Base-by-base conservation (phyloP, 139 green algal genomes). In the Pleodorina starrii region DNA sequence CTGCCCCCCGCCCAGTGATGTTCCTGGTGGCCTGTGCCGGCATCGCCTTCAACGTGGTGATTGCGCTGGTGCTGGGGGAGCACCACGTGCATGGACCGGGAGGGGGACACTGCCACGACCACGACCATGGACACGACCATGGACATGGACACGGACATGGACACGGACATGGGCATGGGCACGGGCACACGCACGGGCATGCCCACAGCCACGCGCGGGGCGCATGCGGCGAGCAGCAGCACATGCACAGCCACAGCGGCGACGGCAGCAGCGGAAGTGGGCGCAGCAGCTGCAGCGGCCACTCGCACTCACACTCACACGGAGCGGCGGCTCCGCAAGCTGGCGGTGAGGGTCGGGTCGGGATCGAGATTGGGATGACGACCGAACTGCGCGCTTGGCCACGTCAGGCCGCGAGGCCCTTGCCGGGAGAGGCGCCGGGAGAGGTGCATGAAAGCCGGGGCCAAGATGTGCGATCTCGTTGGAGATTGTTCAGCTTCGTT, bases 1-100 rank as follows among this genome's bases (percentile, higher is more conserved):
- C 44, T 16, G 6, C 59, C 12, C 66, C 1, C 42, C 32, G 23
- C 69, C 51, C 92, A 94, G 93, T 98, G 23, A 99, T 99, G 97
- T 98, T 97, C 88, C 94, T 97, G 78, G 89, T 99, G 0, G 95
- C 97, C 0, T 27, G 90, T 25, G 94, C 94, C 2, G 97, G 97
- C 77, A 93, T 99, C 17, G 85, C 72, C 3, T 95, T 99, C 83
- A 99, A 99, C 90, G 35, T 98, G 0, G 32, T 95, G 0, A 90
- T 98, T 27, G 69, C 95, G 27, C 66, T 92, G 1, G 91, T 97
- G 6, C 92, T 98, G 46, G 96, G 95, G 19, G 90, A 94, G 69
- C 72, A 91, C 43, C 92, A 93, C 74, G 63, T 75, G 40, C 91
- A 94, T 59, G 84, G 91, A 36, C 44, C 71, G 23, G 36, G 69